Evolutionary conservation across 805 yeast species (phyloP), one percentile per base, ranked within the genome.

Genomic region (Starmerella asiatica): DNA sequence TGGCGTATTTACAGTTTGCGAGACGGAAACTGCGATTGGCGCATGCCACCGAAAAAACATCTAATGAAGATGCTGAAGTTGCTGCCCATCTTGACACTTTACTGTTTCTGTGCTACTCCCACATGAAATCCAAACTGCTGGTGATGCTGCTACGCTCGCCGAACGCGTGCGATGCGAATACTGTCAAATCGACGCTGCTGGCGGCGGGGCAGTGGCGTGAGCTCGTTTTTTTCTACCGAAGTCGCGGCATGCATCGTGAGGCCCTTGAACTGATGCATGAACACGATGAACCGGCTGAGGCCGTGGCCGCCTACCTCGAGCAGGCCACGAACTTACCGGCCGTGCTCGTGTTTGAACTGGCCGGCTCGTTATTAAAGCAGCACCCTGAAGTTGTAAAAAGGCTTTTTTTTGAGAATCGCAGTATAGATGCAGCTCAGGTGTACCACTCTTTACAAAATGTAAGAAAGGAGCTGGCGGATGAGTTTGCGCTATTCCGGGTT

Each of bases 71-170:
- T 8, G 38, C 11, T n/a, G 28, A 20, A 6, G 17, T 35, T 15
- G 35, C 36, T 8, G 47, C 50, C 4, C 52, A 56, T 1, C 70
- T 91, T 2, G 98, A 88, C 53, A 79, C 94, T 0, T 68, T 83
- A 1, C 63, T 91, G 16, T 83, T 88, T 51, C 65, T 73, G 37
- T 73, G 91, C 44, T 88, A 91, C 54, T 63, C 75, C 42, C 55
- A 73, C n/a, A 71, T 73, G 23, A 73, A 73, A 39, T 80, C 82
- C 0, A 69, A 78, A 45, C 65, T 88, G 55, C 69, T 88, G 12
- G 94, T 88, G 0, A 91, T 97, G 0, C 69, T 88, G 17, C 65
- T 88, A 4, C 65, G 97, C 36, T 68, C 84, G 2, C 70, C 73
- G 21, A 91, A 86, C 56, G 64, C 67, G 48, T 84, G 96, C 61